Evolutionary conservation across 768 basidiomycete species (phyloP).

Genomic region (Suillus ampliporus): DNA sequence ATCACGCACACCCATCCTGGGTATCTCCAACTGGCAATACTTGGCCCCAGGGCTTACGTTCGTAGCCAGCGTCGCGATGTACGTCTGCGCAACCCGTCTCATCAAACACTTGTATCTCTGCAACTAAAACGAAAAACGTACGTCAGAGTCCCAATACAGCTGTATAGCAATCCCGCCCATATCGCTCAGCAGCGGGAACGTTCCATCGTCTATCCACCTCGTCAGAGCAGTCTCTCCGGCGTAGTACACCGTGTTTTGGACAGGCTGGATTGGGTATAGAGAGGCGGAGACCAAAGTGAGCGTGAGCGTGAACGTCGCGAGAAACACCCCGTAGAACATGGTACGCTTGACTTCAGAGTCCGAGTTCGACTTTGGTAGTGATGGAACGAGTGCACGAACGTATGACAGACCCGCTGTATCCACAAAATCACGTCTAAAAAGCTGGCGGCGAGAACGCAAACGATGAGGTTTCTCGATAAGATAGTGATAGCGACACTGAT

Average conservation of each 20-base stretch:
- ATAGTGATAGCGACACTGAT: too few relatives aligned
- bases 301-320: background rate
- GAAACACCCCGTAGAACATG: background rate
- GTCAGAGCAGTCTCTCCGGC: conserved; percentile 49
- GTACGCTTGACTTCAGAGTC: background rate
- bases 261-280: conserved; percentile 58
- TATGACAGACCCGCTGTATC: too few relatives aligned
- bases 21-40: conserved; percentile 34
- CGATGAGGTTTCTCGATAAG: background rate
- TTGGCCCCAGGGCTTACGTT: conserved; percentile 43
- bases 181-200: conserved; percentile 44
- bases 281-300: conserved; percentile 35
- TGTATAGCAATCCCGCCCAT: conserved; percentile 53
- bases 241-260: conserved; percentile 48
- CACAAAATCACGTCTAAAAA: background rate
- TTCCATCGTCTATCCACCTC: conserved; percentile 57
- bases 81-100: conserved; percentile 39
- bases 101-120: background rate
- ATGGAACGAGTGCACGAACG: too few relatives aligned
- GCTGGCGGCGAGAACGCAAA: conserved; percentile 12
- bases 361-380: conserved; percentile 20
- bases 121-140: conserved; percentile 30
- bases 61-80: conserved; percentile 49
- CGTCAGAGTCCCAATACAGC: conserved; percentile 50
- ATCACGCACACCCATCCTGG: conserved; percentile 28